Conservation (phyloP, 371 early-diverging fungal genomes). For the Apophysomyces variabilis region DNA sequence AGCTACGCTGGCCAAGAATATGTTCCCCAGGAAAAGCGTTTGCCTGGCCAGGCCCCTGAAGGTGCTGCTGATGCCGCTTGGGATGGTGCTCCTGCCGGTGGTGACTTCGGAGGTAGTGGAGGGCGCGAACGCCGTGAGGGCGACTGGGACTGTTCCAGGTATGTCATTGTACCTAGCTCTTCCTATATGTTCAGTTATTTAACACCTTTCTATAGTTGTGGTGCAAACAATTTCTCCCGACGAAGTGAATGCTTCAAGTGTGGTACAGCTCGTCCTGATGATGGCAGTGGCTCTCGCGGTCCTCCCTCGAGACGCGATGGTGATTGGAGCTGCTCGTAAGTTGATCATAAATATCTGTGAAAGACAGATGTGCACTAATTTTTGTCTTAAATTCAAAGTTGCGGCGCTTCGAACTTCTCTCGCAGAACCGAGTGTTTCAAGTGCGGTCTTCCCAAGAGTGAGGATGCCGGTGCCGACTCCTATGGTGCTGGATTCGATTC, state of each 20-base stretch:
- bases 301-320: slow-evolving; percentile 58
- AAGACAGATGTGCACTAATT: background rate
- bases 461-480: slow-evolving; percentile 48
- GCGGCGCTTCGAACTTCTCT: slow-evolving; percentile 63
- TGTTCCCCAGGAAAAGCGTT: slow-evolving; percentile 39
- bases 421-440: slow-evolving; percentile 70
- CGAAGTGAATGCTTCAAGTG: slow-evolving; percentile 43
- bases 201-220: slow-evolving; percentile 31
- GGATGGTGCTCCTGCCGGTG: slow-evolving; percentile 31
- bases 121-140: slow-evolving; percentile 28
- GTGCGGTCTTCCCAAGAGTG: slow-evolving; percentile 62
- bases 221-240: slow-evolving; percentile 37
- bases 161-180: slow-evolving; percentile 34
- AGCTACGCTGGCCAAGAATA: slow-evolving; percentile 55
- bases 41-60: slow-evolving; percentile 38
- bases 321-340: slow-evolving; percentile 61
- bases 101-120: slow-evolving; percentile 15
- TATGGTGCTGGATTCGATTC: slow-evolving; percentile 31
- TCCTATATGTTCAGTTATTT: slow-evolving; percentile 17
- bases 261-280: slow-evolving; percentile 41
- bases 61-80: slow-evolving; percentile 35
- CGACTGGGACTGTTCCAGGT: slow-evolving; percentile 41
- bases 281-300: slow-evolving; percentile 32
- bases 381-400: slow-evolving; percentile 21
- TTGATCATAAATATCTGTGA: background rate